Percentiles rank a stretch among this genome's conserved stretches.
Evolutionary conservation across 768 basidiomycete genomes (phyloP).

Genomic region (Boletus vinaceobasis): DNA sequence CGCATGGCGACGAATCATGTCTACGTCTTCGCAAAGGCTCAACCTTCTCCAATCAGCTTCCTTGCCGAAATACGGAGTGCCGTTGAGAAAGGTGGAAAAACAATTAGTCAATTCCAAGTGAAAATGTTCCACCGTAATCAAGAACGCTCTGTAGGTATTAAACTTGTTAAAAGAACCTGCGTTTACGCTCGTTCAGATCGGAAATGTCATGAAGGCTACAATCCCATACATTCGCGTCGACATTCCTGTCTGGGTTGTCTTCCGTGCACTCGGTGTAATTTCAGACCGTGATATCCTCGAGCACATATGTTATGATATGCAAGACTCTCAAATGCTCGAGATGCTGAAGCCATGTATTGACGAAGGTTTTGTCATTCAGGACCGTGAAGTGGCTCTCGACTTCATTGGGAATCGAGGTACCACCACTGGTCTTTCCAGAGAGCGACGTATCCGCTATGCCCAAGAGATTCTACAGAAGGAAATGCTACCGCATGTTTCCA

Average conservation of each 20-base stretch:
- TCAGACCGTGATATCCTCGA: conserved; percentile 97
- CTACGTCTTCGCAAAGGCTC: conserved; percentile 97
- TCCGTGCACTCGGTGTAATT: conserved; percentile 95
- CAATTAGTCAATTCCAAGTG: conserved; percentile 95
- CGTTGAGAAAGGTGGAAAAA: conserved; percentile 97
- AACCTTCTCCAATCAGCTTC: conserved; percentile 93
- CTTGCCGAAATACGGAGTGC: conserved; percentile 96
- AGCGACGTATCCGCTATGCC: conserved; percentile 92
- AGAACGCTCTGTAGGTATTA: conserved; percentile 71
- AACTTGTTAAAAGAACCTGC: neutral
- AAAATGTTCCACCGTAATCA: conserved; percentile 93
- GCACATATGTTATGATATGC: conserved; percentile 97
- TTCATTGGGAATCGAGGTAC: conserved; percentile 99
- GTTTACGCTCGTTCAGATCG: conserved; percentile 46
- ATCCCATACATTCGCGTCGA: conserved; percentile 98
- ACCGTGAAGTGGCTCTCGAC: conserved; percentile 94
- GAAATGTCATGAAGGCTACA: conserved; percentile 94
- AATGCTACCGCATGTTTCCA: conserved; percentile 96
- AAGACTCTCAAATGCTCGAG: conserved; percentile 94
- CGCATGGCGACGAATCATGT: conserved; percentile 99
- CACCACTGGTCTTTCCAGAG: conserved; percentile 85
- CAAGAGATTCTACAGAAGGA: conserved; percentile 98
- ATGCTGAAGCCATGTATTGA: conserved; percentile 99
- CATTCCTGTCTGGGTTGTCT: conserved; percentile 98
- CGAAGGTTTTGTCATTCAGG: conserved; percentile 97